Percentiles rank a stretch among this genome's conserved stretches.
phyloP scores from a whole-genome alignment of 1,139 yeast species.

The Taphrina betulina region DNA sequence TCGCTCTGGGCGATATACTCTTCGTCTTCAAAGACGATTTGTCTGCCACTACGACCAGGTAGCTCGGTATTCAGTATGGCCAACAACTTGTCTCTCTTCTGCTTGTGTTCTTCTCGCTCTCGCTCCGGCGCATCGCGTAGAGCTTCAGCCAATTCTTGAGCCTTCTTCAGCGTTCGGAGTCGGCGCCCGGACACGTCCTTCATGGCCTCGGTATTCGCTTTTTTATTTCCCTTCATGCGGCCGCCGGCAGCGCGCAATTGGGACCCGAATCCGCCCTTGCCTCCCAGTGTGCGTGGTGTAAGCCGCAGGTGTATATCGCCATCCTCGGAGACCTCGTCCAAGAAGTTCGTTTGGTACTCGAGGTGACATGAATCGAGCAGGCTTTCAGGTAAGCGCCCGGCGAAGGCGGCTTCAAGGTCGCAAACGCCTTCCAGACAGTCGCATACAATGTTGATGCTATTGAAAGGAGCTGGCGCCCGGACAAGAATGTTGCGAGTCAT shows the following conservation, averaged over 20 bases:
- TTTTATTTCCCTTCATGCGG: slow-evolving; percentile 42
- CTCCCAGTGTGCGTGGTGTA: slow-evolving; percentile 48
- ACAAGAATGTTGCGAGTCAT: neutral
- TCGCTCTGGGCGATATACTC: slow-evolving; percentile 40
- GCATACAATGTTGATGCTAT: neutral
- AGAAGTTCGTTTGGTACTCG: neutral
- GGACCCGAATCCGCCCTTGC: slow-evolving; percentile 56
- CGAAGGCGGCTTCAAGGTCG: neutral
- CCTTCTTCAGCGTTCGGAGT: slow-evolving; percentile 44
- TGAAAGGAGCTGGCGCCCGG: slow-evolving; percentile 7
- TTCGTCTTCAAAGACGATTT: slow-evolving; percentile 43
- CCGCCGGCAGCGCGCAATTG: slow-evolving; percentile 49
- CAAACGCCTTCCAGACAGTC: neutral
- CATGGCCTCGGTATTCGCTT: slow-evolving; percentile 43
- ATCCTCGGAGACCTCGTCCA: neutral
- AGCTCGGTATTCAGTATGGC: slow-evolving; percentile 2
- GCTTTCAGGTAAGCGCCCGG: neutral
- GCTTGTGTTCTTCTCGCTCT: neutral
- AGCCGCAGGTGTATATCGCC: slow-evolving; percentile 19
- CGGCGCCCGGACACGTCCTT: slow-evolving; percentile 48
- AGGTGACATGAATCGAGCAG: neutral
- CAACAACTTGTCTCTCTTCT: slow-evolving; percentile 7
- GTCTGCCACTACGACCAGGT: neutral
- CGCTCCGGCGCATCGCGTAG: slow-evolving; percentile 9
- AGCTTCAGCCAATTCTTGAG: slow-evolving; percentile 40